A percentile compares a stretch with the other conserved stretches of the same genome.
Evolutionary conservation across 352 stramenopile species (phyloP).

Genomic region (Pythium angustatum): DNA sequence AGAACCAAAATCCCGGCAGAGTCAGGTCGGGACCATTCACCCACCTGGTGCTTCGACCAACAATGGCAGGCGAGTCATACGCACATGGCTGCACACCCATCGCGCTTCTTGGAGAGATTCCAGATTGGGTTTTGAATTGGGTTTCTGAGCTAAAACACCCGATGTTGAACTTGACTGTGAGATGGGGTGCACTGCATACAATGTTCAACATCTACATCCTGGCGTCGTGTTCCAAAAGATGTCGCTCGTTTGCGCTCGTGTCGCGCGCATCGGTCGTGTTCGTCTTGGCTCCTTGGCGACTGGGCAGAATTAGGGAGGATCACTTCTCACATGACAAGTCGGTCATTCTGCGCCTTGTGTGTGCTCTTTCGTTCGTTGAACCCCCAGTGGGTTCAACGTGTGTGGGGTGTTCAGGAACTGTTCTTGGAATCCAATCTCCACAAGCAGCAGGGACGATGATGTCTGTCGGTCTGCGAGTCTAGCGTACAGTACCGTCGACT

Average conservation of each 20-base stretch:
- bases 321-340: neutral
- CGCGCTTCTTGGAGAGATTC: neutral
- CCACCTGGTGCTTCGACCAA: slow-evolving; percentile 7
- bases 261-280: too few relatives aligned
- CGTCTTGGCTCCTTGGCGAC: neutral
- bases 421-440: neutral
- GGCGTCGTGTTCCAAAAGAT: too few relatives aligned
- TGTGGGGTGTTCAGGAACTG: neutral
- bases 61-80: neutral
- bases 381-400: neutral
- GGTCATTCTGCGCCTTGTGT: too few relatives aligned
- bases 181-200: too few relatives aligned
- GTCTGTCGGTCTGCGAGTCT: too few relatives aligned
- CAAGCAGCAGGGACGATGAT: too few relatives aligned
- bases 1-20: slow-evolving; percentile 13
- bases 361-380: neutral
- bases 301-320: neutral
- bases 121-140: too few relatives aligned
- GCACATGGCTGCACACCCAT: neutral
- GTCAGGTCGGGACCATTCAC: neutral
- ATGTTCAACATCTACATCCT: too few relatives aligned
- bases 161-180: slow-evolving; percentile 1
- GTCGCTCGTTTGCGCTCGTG: too few relatives aligned
- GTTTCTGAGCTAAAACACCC: too few relatives aligned
- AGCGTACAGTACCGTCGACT: too few relatives aligned